Percentiles rank a stretch among this genome's conserved stretches.
Conservation (phyloP, 805 yeast genomes). For the Deakozyma indianensis region DNA sequence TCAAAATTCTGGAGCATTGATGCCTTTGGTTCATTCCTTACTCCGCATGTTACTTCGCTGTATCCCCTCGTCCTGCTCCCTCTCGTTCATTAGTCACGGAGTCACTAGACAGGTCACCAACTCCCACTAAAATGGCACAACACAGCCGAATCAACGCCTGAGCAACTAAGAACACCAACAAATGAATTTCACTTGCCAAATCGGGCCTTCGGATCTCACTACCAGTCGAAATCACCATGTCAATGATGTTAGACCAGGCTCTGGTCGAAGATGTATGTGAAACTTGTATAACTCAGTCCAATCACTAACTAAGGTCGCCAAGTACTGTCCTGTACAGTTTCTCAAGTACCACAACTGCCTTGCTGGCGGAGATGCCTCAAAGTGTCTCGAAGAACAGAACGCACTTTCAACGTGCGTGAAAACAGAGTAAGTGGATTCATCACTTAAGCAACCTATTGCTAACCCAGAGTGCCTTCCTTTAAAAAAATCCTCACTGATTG, state of each 20-base stretch:
- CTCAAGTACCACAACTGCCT: slow-evolving; percentile 63
- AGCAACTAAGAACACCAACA: too few relatives aligned
- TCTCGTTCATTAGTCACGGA: too few relatives aligned
- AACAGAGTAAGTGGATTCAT: slow-evolving; percentile 16
- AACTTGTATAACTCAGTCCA: not conserved
- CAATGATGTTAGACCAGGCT: slow-evolving; percentile 48
- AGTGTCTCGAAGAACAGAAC: slow-evolving; percentile 42
- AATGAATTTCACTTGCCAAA: too few relatives aligned
- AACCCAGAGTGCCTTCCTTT: slow-evolving; percentile 47
- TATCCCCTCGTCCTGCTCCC: too few relatives aligned
- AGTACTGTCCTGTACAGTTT: slow-evolving; percentile 60
- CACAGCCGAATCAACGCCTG: too few relatives aligned
- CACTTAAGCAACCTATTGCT: slow-evolving; percentile 1
- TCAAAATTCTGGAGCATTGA: too few relatives aligned
- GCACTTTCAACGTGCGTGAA: slow-evolving; percentile 50
- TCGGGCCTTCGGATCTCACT: too few relatives aligned
- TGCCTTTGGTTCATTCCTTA: too few relatives aligned
- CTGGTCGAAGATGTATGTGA: slow-evolving; percentile 54
- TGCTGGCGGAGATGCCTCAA: slow-evolving; percentile 34
- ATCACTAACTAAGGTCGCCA: slow-evolving; percentile 33
- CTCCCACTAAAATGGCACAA: too few relatives aligned
- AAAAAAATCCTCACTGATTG: slow-evolving; percentile 54
- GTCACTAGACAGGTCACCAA: too few relatives aligned
- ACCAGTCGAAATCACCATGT: too few relatives aligned
- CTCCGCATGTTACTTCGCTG: too few relatives aligned